A percentile compares a stretch with the other conserved stretches of the same genome.
These are phyloP conservation scores for Nothopassalora personata DNA, from an alignment of 2,329 filamentous ascomycete genomes.

Conservation along the genomic window DNA sequence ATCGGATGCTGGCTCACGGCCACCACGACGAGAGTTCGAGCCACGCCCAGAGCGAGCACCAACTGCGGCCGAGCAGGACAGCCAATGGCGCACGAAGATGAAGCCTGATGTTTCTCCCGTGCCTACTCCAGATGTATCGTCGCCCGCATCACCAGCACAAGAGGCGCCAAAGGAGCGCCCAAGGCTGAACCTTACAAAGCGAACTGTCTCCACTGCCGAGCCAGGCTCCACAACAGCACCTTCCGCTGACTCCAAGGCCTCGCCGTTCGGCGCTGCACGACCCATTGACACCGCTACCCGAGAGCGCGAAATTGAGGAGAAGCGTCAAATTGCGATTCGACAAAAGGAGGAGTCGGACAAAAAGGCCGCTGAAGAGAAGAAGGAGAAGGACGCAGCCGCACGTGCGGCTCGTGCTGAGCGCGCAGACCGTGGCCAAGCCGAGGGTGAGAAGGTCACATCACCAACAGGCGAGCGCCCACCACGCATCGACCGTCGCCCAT, in stretches of 20 bases:
- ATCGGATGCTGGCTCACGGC: constrained; percentile 70
- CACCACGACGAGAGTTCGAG: constrained; percentile 70
- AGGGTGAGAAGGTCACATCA: constrained; percentile 30
- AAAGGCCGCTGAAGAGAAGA: constrained; percentile 68
- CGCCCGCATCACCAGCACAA: constrained; percentile 65
- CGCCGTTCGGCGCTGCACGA: constrained; percentile 85
- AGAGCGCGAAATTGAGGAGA: constrained; percentile 87
- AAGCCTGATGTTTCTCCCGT: constrained; percentile 68
- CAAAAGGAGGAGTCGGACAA: constrained; percentile 86
- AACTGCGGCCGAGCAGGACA: constrained; percentile 88
- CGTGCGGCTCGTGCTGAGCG: constrained; percentile 45
- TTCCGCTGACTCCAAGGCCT: constrained; percentile 68
- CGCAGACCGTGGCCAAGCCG: constrained; percentile 29
- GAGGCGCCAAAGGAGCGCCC: constrained; percentile 63
- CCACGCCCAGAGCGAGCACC: constrained; percentile 68
- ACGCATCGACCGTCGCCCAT: constrained; percentile 21
- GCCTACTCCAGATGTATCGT: constrained; percentile 66
- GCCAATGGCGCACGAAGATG: constrained; percentile 89
- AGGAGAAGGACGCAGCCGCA: constrained; percentile 54
- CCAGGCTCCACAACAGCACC: constrained; percentile 37
- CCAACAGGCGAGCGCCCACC: constrained; percentile 41
- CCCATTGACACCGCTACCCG: constrained; percentile 89
- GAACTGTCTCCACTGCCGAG: constrained; percentile 76
- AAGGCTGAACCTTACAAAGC: constrained; percentile 81
- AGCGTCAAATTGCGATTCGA: constrained; percentile 64